Base-by-base conservation (phyloP, 371 early-diverging fungal species). In the Entomophthora muscae region DNA sequence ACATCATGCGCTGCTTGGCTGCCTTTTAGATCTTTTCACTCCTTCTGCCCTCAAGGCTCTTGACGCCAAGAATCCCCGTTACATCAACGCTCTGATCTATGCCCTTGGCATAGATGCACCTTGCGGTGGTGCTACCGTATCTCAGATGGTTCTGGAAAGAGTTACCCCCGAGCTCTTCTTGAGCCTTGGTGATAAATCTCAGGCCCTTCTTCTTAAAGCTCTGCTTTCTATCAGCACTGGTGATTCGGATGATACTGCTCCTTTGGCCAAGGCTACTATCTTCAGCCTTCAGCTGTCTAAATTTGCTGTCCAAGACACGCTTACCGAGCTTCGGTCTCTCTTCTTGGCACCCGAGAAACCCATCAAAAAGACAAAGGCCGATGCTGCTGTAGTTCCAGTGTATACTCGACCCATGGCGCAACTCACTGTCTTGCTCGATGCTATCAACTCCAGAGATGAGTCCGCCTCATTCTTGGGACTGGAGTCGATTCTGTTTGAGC, bases 401-500 rank as follows among this genome's bases (percentile, higher is more conserved):
- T 59, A 10, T 22, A 52, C 22, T 23, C n/a, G 21, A 29, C 52
- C 52, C 21, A 28, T 31, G 12, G n/a, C 27, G 32, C 64, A 64
- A n/a, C 53, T 63, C 2, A 61, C 52, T 28, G 17, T 52, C 21
- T 27, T 61, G 3, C 31, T 61, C 13, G 62, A 61, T 33, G 32
- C 29, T 3, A 12, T 61, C 10, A 52, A 61, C 27, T 7, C 24
- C 27, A 42, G 17, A 7, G 51, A 52, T n/a, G 22, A n/a, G 5
- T 23, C 29, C 5, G 2, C 26, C 17, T 3, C 10, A 5, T 52
- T 52, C n/a, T 5, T 72, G 26, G 56, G 66, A 17, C 74, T 88
- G 24, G 74, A 87, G 24, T 77, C 77, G 53, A 77, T 85, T 2
- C 73, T 91, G 69, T 91, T 90, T 67, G 84, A 85, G 55, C 70